A percentile compares a stretch with the other conserved stretches of the same genome.
Conservation (phyloP, 768 basidiomycete species). For the Nidularia pulvinata region DNA sequence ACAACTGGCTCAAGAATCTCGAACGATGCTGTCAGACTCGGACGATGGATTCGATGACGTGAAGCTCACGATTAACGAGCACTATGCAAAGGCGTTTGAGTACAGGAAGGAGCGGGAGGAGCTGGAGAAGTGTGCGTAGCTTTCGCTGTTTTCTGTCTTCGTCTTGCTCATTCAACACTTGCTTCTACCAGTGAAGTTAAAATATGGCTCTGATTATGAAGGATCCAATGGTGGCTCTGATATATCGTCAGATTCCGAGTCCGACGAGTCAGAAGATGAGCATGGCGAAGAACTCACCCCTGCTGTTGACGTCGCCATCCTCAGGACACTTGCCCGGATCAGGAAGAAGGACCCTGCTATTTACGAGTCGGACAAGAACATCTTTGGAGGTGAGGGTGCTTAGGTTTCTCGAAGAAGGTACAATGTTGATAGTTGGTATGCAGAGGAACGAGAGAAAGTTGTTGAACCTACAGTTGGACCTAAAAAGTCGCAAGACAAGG, state of each 20-base stretch:
- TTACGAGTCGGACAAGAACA: slow-evolving; percentile 66
- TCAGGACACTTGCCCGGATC: slow-evolving; percentile 87
- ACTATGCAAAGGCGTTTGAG: slow-evolving; percentile 82
- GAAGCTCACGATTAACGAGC: slow-evolving; percentile 68
- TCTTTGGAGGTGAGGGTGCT: slow-evolving; percentile 72
- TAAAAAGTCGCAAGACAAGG: slow-evolving; percentile 50
- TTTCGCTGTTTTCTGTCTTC: background rate
- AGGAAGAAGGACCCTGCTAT: slow-evolving; percentile 82
- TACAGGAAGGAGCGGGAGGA: slow-evolving; percentile 87
- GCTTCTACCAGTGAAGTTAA: slow-evolving; percentile 89
- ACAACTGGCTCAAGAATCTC: background rate
- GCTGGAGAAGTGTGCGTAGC: slow-evolving; percentile 63
- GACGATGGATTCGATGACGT: slow-evolving; percentile 39
- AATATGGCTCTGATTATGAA: slow-evolving; percentile 79
- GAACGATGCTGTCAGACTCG: slow-evolving; percentile 43
- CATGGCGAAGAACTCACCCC: slow-evolving; percentile 96
- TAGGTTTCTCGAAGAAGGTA: too few relatives aligned
- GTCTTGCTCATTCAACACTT: slow-evolving; percentile 1
- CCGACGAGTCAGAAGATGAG: slow-evolving; percentile 87
- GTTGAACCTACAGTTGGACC: slow-evolving; percentile 18
- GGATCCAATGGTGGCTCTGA: slow-evolving; percentile 48
- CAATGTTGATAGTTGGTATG: background rate
- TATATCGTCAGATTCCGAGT: slow-evolving; percentile 64
- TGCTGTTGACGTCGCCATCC: slow-evolving; percentile 90
- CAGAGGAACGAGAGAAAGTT: slow-evolving; percentile 69